Base-by-base conservation (phyloP, 192 early-diverging fungal genomes). In the Coemansia sp. region DNA sequence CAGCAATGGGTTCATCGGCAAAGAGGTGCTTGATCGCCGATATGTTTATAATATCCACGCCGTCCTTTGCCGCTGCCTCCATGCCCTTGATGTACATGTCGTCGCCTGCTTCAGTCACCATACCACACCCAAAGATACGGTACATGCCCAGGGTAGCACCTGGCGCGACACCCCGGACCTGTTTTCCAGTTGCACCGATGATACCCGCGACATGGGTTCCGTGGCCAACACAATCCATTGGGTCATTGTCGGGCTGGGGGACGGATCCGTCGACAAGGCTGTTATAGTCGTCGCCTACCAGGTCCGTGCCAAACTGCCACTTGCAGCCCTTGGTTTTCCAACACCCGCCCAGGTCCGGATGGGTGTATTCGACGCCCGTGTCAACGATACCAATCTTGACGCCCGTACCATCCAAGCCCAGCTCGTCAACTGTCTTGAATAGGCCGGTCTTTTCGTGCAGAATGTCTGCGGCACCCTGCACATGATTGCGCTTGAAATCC, bases 151-250 rank as follows among this genome's bases (percentile, higher is more conserved):
- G 62, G 2, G 77, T 85, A 6, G 77, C 83, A 10, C 62, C 59
- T n/a, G 81, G 85, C 0, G 81, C 82, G 16, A 88, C 80, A 19
- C 86, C 86, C 1, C 68, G 62, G n/a, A 82, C 79, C 5, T 16
- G 40, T 3, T 33, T 40, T 1, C 62, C 60, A 4, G 51, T 52
- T 6, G 38, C 81, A 29, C 60, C 76, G 32, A 83, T 67, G 20
- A 83, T 81, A 20, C 82, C 82, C 4, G 84, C 51, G 1, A 88
- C 80, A 31, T 84, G 83, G 3, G 83, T 85, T 16, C 83, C 84
- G 55, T 86, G 86, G 21, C 85, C 84, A 32, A 51, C 53, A 47
- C 86, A 84, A 23, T 69, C 67, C 54, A 58, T 57, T 4, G 67
- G 67, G 8, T 47, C 44, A 50, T 78, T 72, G 25, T 76, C 56